Evolutionary conservation across 1,284 basidiomycete genomes (phyloP).

Genomic region (Pseudozyma sp.): DNA sequence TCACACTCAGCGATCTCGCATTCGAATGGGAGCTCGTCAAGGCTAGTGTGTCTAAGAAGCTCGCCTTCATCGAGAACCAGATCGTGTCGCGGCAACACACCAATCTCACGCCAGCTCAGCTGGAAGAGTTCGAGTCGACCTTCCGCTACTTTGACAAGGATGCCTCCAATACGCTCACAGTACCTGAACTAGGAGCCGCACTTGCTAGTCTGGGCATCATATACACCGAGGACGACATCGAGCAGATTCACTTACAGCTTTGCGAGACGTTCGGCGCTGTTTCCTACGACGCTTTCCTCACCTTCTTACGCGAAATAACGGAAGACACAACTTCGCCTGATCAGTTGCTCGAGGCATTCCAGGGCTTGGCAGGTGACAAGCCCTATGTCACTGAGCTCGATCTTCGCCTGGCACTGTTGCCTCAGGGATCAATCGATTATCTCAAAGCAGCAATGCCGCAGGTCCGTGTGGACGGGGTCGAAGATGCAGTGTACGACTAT

Average conservation of each 20-base stretch:
- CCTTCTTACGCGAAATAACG: constrained; percentile 86
- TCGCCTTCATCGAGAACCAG: constrained; percentile 96
- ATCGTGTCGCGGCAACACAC: constrained; percentile 92
- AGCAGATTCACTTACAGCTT: constrained; percentile 86
- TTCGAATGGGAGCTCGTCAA: constrained; percentile 88
- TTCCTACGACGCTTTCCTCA: constrained; percentile 93
- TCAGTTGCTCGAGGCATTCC: constrained; percentile 92
- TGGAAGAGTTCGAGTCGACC: constrained; percentile 96
- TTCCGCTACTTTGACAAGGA: constrained; percentile 98
- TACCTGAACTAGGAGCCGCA: constrained; percentile 89
- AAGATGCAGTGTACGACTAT: constrained; percentile 61
- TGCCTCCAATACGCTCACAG: constrained; percentile 84
- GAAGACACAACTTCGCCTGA: constrained; percentile 94
- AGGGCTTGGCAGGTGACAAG: constrained; percentile 91
- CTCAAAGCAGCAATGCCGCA: constrained; percentile 71
- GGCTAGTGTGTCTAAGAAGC: constrained; percentile 86
- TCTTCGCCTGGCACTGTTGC: constrained; percentile 85
- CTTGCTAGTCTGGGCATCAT: constrained; percentile 93
- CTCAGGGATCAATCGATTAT: constrained; percentile 83
- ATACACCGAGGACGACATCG: constrained; percentile 87
- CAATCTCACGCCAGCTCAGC: constrained; percentile 91
- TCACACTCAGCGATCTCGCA: constrained; percentile 87
- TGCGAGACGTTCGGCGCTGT: constrained; percentile 86
- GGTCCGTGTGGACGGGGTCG: constrained; percentile 51
- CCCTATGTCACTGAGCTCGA: constrained; percentile 94